phyloP scores from a whole-genome alignment of 306 rosid species.

The Vigna angularis region DNA sequence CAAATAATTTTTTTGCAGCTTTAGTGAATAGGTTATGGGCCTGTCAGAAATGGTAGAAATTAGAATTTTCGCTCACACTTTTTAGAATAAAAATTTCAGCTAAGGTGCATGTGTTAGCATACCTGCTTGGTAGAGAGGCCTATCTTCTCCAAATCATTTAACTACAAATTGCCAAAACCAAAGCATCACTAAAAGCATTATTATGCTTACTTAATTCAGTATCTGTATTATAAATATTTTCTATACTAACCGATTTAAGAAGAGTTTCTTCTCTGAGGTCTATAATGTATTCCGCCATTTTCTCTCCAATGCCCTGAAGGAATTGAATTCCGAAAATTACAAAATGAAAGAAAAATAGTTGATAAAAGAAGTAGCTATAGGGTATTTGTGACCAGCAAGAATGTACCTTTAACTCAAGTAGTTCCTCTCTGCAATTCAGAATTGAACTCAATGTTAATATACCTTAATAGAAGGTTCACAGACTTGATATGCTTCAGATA shows the following conservation, averaged over 20 bases:
- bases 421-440: constrained; percentile 71
- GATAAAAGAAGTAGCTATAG: constrained; percentile 6
- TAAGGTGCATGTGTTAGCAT: not conserved
- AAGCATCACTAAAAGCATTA: constrained; percentile 27
- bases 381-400: constrained; percentile 2
- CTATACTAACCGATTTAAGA: constrained; percentile 72
- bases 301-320: constrained; percentile 83
- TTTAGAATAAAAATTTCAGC: constrained; percentile 7
- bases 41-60: constrained; percentile 46
- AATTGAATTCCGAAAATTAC: constrained; percentile 1
- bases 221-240: constrained; percentile 1
- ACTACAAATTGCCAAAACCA: constrained; percentile 57
- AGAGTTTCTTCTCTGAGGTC: constrained; percentile 88
- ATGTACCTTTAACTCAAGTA: constrained; percentile 77
- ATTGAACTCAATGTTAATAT: constrained; percentile 22
- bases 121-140: constrained; percentile 97
- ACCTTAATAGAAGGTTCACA: constrained; percentile 24
- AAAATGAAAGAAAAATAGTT: constrained; percentile 10
- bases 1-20: constrained; percentile 72
- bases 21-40: constrained; percentile 67
- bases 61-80: not conserved
- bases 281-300: constrained; percentile 83
- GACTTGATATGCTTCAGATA: constrained; percentile 5
- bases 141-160: constrained; percentile 84
- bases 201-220: constrained; percentile 17